phyloP scores from a whole-genome alignment of 768 basidiomycete genomes.

The Harrya chromipes region DNA sequence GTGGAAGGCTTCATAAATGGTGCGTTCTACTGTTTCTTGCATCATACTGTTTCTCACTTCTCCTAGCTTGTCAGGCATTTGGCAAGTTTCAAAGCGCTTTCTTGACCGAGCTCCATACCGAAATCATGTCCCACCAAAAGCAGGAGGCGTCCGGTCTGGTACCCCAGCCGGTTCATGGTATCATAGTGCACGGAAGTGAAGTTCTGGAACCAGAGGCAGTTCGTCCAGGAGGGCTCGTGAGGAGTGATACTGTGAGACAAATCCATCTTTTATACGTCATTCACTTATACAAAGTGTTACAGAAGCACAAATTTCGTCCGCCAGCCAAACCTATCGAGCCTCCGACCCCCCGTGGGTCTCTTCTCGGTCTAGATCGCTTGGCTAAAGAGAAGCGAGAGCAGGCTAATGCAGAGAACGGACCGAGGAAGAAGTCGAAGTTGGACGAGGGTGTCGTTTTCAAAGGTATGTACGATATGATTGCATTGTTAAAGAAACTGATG shows the following conservation, averaged over 20 bases:
- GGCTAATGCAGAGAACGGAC: constrained; percentile 40
- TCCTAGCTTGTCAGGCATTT: constrained; percentile 70
- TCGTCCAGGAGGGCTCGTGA: constrained; percentile 77
- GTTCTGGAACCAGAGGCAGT: constrained; percentile 76
- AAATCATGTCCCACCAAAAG: constrained; percentile 70
- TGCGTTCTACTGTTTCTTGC: constrained; percentile 28
- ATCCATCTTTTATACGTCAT: not conserved
- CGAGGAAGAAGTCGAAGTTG: constrained; percentile 62
- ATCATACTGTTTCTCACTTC: not conserved
- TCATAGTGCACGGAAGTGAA: constrained; percentile 76
- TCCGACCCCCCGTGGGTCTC: constrained; percentile 72
- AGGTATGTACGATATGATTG: constrained; percentile 45
- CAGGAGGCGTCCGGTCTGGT: constrained; percentile 52
- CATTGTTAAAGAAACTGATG: not conserved
- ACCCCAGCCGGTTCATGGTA: constrained; percentile 64
- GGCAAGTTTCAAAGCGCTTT: constrained; percentile 84
- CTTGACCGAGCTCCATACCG: constrained; percentile 72
- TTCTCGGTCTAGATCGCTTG: constrained; percentile 84
- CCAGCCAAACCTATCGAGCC: constrained; percentile 73
- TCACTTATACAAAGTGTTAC: constrained; percentile 7
- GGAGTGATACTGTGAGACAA: constrained; percentile 56
- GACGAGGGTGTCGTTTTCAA: constrained; percentile 79
- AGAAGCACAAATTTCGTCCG: constrained; percentile 81
- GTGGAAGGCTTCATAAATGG: constrained; percentile 67
- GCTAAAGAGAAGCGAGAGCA: constrained; percentile 85